Evolutionary conservation across 108 stramenopile genomes (phyloP), one percentile per base, ranked within the genome.

Genomic region (Bacterosira constricta): DNA sequence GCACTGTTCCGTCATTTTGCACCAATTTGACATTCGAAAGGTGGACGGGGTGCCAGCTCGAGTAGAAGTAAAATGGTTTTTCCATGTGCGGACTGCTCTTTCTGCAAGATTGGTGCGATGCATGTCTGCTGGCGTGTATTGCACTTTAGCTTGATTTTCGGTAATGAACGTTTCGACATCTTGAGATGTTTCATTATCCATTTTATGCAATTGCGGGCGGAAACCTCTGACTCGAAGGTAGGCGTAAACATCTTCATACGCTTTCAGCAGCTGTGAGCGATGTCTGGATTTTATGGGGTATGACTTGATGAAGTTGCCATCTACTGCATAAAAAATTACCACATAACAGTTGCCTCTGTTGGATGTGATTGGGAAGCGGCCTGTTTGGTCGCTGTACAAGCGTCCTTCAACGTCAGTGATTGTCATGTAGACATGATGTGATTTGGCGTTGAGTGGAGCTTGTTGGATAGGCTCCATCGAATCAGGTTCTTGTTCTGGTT

Each of bases 101-200:
- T 78, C 76, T 30, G 66, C 71, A 18, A 57, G 63, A 59, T 85
- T 85, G 39, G 56, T 45, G 0, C 78, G 51, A 68, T 85, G 81
- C 12, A 54, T 36, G n/a, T 56, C 20, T 6, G 79, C 64, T 57
- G 83, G 75, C 0, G n/a, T n/a, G n/a, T 73, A 54, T 56, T 85
- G 81, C 29, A 66, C 52, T 11, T 79, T 51, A 13, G 47, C 35
- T 1, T 66, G 27, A 15, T 52, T 4, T 38, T 1, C 9, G 7
- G 13, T 2, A 26, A 52, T 53, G 51, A 52, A 52, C 20, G 0
- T 11, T 12, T 47, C 45, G 0, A 66, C 30, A 8, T 51, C 37
- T 23, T 52, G 12, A 4, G 65, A 65, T 0, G 58, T 32, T 36
- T 71, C 46, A 20, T 71, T 71, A 58, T 71, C 70, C 30, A 71